Evolutionary conservation across 768 basidiomycete species (phyloP).

Genomic region (Termitomyces sp.): DNA sequence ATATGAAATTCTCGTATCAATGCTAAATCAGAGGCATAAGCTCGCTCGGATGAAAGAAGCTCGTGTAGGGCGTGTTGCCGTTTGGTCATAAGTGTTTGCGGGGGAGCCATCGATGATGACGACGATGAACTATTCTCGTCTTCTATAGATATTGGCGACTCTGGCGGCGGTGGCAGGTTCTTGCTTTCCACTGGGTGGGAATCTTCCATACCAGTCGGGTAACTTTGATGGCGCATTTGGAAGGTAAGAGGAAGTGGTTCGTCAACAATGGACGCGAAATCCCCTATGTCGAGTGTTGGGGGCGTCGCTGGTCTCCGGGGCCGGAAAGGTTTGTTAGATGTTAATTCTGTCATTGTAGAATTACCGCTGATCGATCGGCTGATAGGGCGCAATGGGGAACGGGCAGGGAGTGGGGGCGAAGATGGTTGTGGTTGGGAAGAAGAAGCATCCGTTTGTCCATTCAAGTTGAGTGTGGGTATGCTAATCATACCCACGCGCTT

Average conservation of each 20-base stretch:
- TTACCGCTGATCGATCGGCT: conserved; percentile 21
- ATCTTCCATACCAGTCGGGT: conserved; percentile 19
- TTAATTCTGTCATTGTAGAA: conserved; percentile 10
- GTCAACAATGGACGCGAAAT: conserved; percentile 22
- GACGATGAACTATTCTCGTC: conserved; percentile 20
- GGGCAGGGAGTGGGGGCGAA: conserved; percentile 28
- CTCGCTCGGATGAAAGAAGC: conserved; percentile 72
- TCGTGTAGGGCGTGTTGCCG: conserved; percentile 77
- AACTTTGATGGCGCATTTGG: conserved; percentile 25
- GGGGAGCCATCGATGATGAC: conserved; percentile 17
- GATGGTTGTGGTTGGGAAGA: conserved; percentile 24
- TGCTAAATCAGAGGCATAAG: conserved; percentile 81
- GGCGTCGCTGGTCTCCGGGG: conserved; percentile 18
- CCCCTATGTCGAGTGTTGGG: conserved; percentile 21
- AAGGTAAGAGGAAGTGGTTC: conserved; percentile 15
- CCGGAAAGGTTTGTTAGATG: conserved; percentile 7
- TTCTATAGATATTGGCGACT: conserved; percentile 24
- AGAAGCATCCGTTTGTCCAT: conserved; percentile 16
- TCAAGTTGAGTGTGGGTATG: conserved; percentile 28
- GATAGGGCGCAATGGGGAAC: conserved; percentile 34
- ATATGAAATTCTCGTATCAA: conserved; percentile 76
- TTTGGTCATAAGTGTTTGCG: conserved; percentile 50
- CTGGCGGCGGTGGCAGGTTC: conserved; percentile 21
- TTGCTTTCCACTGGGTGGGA: conserved; percentile 18
- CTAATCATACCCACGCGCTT: conserved; percentile 40